These are phyloP conservation scores for Brasilioporus rufonigricans DNA, from an alignment of 768 basidiomycete genomes.

Conservation along the genomic window DNA sequence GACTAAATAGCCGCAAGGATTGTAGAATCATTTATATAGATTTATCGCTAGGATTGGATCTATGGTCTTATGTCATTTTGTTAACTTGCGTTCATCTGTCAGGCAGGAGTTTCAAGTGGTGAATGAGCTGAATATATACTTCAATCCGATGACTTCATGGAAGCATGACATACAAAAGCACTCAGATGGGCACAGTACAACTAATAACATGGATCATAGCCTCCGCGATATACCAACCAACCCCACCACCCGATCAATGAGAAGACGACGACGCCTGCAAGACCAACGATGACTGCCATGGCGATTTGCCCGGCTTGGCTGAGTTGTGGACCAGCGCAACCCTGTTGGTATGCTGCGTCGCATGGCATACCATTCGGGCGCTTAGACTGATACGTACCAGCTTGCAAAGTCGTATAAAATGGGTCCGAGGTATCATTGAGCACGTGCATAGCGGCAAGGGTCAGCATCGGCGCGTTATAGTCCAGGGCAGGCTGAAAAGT, in stretches of 20 bases:
- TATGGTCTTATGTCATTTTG: background rate
- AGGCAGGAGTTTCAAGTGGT: background rate
- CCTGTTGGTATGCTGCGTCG: conserved; percentile 62
- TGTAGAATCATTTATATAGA: background rate
- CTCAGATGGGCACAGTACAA: background rate
- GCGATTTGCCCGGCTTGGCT: conserved; percentile 63
- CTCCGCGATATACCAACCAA: conserved; percentile 28
- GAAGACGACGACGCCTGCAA: conserved; percentile 59
- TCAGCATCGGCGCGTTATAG: conserved; percentile 88
- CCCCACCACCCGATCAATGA: conserved; percentile 40
- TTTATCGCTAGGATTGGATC: background rate
- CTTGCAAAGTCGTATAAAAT: conserved; percentile 69
- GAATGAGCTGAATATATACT: too few relatives aligned
- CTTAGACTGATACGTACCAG: conserved; percentile 61
- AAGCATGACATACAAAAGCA: background rate
- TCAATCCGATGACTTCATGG: too few relatives aligned
- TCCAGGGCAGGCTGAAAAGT: conserved; percentile 67
- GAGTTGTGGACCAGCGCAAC: conserved; percentile 52
- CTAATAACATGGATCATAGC: conserved; percentile 24
- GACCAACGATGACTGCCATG: conserved; percentile 61
- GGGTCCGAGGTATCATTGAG: conserved; percentile 69
- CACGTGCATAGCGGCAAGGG: conserved; percentile 77
- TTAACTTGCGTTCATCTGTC: background rate
- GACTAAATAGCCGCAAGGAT: background rate
- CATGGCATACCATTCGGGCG: conserved; percentile 73